These are phyloP conservation scores for Pontederia crassipes DNA, from an alignment of 176 grass and related monocot species.

Conservation along the genomic window DNA sequence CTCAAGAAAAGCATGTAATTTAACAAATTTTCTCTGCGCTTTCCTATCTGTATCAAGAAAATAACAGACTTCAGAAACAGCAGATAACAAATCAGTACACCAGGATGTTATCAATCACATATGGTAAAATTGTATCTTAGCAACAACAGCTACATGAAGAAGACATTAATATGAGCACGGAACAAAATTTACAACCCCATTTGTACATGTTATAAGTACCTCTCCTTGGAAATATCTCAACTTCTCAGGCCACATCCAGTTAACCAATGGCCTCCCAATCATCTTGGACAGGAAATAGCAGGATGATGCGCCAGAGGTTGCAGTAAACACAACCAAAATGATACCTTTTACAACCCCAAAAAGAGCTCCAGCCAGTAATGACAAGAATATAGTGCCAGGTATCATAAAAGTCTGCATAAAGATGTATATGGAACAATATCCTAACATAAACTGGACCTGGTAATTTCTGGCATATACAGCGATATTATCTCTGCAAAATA, in stretches of 20 bases:
- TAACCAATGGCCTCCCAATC: constrained; percentile 80
- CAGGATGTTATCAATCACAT: constrained; percentile 12
- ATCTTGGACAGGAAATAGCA: constrained; percentile 95
- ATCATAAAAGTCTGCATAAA: constrained; percentile 99
- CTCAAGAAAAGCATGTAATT: constrained; percentile 99
- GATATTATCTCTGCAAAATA: constrained; percentile 85
- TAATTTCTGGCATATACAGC: constrained; percentile 83
- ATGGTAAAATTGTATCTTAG: neutral
- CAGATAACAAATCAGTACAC: neutral
- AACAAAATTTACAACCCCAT: neutral
- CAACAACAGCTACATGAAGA: neutral
- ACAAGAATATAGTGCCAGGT: constrained; percentile 98
- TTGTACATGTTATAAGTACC: constrained; percentile 26
- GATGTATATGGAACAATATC: constrained; percentile 97
- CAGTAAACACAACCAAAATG: constrained; percentile 79
- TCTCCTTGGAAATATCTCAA: constrained; percentile 88
- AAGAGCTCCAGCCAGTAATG: constrained; percentile 92
- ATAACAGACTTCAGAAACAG: constrained; percentile 9
- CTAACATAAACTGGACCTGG: constrained; percentile 80
- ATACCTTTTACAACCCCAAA: constrained; percentile 86
- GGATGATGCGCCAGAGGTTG: constrained; percentile 82
- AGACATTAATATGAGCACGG: too few species aligned
- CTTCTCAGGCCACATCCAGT: constrained; percentile 90
- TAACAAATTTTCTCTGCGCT: constrained; percentile 79
- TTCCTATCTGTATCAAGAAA: constrained; percentile 55